A percentile compares a stretch with the other conserved stretches of the same genome.
These are phyloP conservation scores for Coemansia aciculifera DNA, from an alignment of 192 early-diverging fungal genomes.

Conservation along the genomic window DNA sequence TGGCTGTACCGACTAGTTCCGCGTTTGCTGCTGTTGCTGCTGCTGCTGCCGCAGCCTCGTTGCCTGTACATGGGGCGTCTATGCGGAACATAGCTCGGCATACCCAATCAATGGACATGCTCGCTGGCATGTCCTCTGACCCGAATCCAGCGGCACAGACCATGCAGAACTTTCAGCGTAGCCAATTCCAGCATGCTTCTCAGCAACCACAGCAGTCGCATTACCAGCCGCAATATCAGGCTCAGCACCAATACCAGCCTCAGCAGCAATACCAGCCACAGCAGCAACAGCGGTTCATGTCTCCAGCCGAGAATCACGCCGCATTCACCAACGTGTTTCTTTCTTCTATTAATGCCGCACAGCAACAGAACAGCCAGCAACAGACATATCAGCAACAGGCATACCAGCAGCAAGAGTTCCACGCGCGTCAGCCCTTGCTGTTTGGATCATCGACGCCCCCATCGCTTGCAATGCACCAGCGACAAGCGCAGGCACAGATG, in stretches of 20 bases:
- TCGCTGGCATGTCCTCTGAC: neutral
- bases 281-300: conserved; percentile 9
- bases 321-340: conserved; percentile 1
- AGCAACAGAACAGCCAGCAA: neutral
- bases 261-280: conserved; percentile 3
- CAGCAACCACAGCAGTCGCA: conserved; percentile 6
- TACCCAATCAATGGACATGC: neutral
- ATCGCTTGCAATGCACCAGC: neutral
- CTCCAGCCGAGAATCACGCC: neutral
- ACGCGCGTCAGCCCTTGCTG: conserved; percentile 12
- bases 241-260: neutral
- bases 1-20: neutral
- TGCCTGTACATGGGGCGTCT: neutral
- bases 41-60: neutral
- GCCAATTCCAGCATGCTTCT: neutral
- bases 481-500: neutral
- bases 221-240: conserved; percentile 3
- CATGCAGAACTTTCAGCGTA: neutral
- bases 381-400: conserved; percentile 8
- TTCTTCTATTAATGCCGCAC: neutral
- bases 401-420: neutral
- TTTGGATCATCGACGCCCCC: conserved; percentile 18
- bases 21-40: conserved; percentile 9
- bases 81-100: neutral
- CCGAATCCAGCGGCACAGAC: neutral